Evolutionary conservation across 352 stramenopile species (phyloP), one percentile per base, ranked within the genome.

Genomic region (Globisporangium uncinulatum): DNA sequence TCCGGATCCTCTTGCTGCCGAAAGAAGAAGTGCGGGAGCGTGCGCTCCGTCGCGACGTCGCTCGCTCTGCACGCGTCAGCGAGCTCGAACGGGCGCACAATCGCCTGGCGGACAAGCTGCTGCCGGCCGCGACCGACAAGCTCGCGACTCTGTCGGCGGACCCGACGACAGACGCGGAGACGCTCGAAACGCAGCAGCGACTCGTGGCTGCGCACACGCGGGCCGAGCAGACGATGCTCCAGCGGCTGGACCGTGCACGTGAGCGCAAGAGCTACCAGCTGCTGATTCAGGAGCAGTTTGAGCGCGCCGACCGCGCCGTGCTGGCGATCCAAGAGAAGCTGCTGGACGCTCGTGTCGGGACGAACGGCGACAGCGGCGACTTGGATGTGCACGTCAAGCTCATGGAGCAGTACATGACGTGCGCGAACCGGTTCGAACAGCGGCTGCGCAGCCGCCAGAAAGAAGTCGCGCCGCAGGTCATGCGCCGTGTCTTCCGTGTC

Each of bases 331-430:
- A 87, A 11, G 66, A 63, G 24, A 83, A 79, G 36, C 52, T 91
- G 2, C n/a, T 61, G 14, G 62, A 68, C 21, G 61, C 60, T 5
- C 24, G 24, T 29, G 56, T 62, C 1, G 55, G n/a, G 13, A 31
- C 39, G 5, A 70, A 70, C 37, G 69, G 67, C 15, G 80, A 91
- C 45, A 70, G 69, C 37, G 69, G 67, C 15, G 80, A 91, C 45
- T 31, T 89, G 55, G 78, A 87, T 36, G 65, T 89, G 37, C 63
- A 64, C 0, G 39, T 79, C 8, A 86, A 83, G 50, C 55, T 89
- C 37, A 79, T 92, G 74, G 76, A 79, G 46, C 79, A 94, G 61
- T 92, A 89, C 67, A 86, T 89, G 81, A 86, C 79, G 34, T 71
- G 65, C 13, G 82, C 72, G 8, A 80, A 74, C 56, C 79, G 80